phyloP scores from a whole-genome alignment of 768 basidiomycete genomes.

The Mycena crocata region DNA sequence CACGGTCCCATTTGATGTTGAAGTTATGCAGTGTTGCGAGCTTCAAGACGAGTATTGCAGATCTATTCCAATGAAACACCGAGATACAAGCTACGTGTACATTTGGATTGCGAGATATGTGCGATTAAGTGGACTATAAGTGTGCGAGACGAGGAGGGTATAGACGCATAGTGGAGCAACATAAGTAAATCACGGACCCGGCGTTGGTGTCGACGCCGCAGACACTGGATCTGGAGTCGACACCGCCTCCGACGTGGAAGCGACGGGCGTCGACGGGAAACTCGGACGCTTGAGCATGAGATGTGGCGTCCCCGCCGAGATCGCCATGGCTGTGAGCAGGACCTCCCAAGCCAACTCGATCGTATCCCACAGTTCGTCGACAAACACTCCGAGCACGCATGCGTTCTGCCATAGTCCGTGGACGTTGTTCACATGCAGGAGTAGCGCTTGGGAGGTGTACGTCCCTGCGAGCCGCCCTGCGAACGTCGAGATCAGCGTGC shows the following conservation, averaged over 20 bases:
- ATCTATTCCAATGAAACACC: conserved; percentile 3
- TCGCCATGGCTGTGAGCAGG: conserved; percentile 68
- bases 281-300: conserved; percentile 29
- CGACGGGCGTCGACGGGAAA: conserved; percentile 10
- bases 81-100: not conserved
- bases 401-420: conserved; percentile 81
- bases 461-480: conserved; percentile 51
- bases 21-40: not conserved
- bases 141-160: not conserved
- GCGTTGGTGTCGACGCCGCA: conserved; percentile 12
- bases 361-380: conserved; percentile 72
- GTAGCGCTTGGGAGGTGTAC: conserved; percentile 58
- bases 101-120: not conserved
- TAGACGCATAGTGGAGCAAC: conserved; percentile 3
- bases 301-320: conserved; percentile 54
- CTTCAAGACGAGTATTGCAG: not conserved
- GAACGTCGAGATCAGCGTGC: conserved; percentile 36
- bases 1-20: too few species aligned
- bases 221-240: conserved; percentile 6
- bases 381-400: conserved; percentile 75
- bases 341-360: conserved; percentile 78
- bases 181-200: conserved; percentile 1
- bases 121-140: conserved; percentile 21
- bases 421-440: conserved; percentile 60
- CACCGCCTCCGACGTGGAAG: conserved; percentile 17